phyloP scores from a whole-genome alignment of 129 eudicot genomes.

The Kitagawia praeruptora region DNA sequence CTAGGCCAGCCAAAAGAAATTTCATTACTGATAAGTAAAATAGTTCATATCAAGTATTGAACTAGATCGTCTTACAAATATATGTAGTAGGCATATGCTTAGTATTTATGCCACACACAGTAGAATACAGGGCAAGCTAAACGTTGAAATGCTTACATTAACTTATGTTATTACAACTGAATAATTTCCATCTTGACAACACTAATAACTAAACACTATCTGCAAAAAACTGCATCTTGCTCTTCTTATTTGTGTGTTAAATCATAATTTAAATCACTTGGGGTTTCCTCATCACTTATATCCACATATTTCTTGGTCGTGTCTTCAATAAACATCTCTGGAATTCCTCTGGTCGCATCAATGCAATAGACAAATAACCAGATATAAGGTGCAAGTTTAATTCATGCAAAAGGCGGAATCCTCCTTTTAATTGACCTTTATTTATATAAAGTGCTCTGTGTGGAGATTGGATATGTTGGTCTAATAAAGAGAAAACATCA shows the following conservation, averaged over 20 bases:
- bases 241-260: background rate
- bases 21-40: no score
- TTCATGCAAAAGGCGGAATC: background rate
- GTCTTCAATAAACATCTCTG: no score
- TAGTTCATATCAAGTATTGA: no score
- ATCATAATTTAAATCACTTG: no score
- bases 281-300: background rate
- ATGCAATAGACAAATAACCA: background rate
- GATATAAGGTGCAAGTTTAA: background rate
- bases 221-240: background rate
- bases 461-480: background rate
- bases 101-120: background rate
- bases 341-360: no score
- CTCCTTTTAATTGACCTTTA: background rate
- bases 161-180: background rate
- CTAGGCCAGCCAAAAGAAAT: no score
- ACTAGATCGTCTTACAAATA: no score
- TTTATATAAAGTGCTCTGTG: background rate
- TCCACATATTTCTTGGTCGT: background rate
- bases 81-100: background rate
- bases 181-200: background rate
- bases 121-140: background rate
- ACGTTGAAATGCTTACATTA: background rate
- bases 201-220: background rate
- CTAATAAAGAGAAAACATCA: background rate